Evolutionary conservation across 371 early-diverging fungal species (phyloP).

Genomic region (Zopfochytrium polystomum): DNA sequence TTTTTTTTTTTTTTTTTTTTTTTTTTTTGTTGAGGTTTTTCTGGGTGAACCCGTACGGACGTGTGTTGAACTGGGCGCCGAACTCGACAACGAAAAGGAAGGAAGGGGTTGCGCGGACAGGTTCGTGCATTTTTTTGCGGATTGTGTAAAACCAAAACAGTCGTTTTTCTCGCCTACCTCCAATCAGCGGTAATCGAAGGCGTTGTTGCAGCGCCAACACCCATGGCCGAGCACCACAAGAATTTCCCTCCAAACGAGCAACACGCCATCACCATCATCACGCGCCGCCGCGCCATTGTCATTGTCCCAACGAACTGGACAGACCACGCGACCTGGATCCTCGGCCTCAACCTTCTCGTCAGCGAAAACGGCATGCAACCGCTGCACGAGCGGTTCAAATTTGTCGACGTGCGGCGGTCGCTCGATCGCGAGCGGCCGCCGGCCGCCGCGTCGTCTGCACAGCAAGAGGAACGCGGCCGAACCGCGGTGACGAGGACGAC

Average conservation of each 20-base stretch:
- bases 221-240: constrained; percentile 11
- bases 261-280: constrained; percentile 28
- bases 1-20: too few relatives aligned
- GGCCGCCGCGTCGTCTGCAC: background rate
- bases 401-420: background rate
- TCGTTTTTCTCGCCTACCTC: background rate
- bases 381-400: background rate
- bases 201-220: constrained; percentile 22
- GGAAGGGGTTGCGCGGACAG: constrained; percentile 16
- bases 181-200: constrained; percentile 29
- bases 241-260: constrained; percentile 36
- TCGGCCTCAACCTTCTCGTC: constrained; percentile 31
- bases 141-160: constrained; percentile 3
- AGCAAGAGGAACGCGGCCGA: too few relatives aligned
- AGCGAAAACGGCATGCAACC: background rate
- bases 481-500: too few relatives aligned
- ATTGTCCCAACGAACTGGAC: constrained; percentile 40
- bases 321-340: constrained; percentile 33
- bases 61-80: constrained; percentile 36
- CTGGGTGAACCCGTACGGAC: constrained; percentile 43
- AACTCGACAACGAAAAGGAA: constrained; percentile 29
- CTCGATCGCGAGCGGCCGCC: background rate
- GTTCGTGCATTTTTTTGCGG: background rate
- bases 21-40: constrained; percentile 29
- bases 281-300: constrained; percentile 21